phyloP scores from a whole-genome alignment of 495 filamentous ascomycete genomes.

The Neurospora tetraspora region DNA sequence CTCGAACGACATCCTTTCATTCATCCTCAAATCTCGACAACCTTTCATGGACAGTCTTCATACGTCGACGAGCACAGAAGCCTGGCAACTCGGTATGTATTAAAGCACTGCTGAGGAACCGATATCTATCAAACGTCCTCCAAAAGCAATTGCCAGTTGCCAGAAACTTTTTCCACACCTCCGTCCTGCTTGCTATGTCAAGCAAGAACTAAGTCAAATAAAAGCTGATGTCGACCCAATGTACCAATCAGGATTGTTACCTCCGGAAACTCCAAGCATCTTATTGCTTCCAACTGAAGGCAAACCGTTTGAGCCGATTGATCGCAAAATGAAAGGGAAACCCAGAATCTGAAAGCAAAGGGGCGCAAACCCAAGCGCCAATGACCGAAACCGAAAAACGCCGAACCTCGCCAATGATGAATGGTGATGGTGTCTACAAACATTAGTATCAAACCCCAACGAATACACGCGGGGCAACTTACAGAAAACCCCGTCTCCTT shows the following conservation, averaged over 20 bases:
- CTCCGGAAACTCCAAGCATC: not conserved
- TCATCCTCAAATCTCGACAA: not conserved
- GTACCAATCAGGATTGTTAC: not conserved
- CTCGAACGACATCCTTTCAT: not conserved
- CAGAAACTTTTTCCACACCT: not conserved
- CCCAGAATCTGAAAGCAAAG: not conserved
- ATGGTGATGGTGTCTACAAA: not conserved
- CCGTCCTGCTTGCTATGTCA: not conserved
- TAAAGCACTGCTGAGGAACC: not conserved
- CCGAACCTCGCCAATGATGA: not conserved
- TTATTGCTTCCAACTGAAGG: not conserved
- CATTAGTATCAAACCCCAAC: not conserved
- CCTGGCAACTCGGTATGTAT: not conserved
- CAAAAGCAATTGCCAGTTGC: not conserved
- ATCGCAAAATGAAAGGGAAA: not conserved
- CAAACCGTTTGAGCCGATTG: not conserved
- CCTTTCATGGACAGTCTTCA: not conserved
- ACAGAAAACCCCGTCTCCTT: not conserved
- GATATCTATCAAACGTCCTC: not conserved
- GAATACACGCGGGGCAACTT: not conserved
- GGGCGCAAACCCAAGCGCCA: not conserved
- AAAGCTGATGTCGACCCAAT: not conserved
- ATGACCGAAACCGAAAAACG: not conserved
- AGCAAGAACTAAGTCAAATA: not conserved
- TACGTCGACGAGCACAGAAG: not conserved